Evolutionary conservation across 352 stramenopile genomes (phyloP).

Genomic region (Achlya hypogyna): DNA sequence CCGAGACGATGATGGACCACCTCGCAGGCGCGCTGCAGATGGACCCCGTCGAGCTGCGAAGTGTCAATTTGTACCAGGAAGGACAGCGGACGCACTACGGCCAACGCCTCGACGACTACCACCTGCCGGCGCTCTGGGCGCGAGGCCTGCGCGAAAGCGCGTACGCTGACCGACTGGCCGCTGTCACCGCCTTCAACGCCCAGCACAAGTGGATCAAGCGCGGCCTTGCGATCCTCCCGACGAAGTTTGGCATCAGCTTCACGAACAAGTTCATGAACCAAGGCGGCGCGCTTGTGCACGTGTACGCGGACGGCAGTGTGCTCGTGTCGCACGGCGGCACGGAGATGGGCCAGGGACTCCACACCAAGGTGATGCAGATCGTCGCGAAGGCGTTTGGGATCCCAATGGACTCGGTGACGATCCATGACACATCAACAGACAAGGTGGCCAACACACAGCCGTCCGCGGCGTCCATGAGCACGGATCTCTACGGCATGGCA

Average conservation of each 20-base stretch:
- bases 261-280: conserved; percentile 97
- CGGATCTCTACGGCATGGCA: conserved; percentile 95
- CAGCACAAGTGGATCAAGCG: conserved; percentile 88
- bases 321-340: conserved; percentile 92
- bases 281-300: conserved; percentile 90
- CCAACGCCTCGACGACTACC: conserved; percentile 87
- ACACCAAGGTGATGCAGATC: conserved; percentile 92
- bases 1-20: conserved; percentile 94
- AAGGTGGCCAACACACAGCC: conserved; percentile 93
- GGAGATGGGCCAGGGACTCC: conserved; percentile 97
- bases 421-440: conserved; percentile 91
- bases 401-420: conserved; percentile 85
- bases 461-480: conserved; percentile 92
- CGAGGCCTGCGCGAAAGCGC: conserved; percentile 54
- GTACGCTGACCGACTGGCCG: conserved; percentile 51
- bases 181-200: conserved; percentile 84
- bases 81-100: conserved; percentile 89
- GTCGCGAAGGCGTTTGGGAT: conserved; percentile 90
- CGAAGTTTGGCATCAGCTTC: conserved; percentile 95
- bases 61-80: conserved; percentile 88
- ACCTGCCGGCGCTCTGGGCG: conserved; percentile 84
- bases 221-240: conserved; percentile 74
- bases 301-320: conserved; percentile 94
- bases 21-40: conserved; percentile 82
- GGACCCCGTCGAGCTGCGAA: conserved; percentile 53